Base-by-base conservation (phyloP, 2,329 filamentous ascomycete genomes). In the Neoarthrinium moseri region DNA sequence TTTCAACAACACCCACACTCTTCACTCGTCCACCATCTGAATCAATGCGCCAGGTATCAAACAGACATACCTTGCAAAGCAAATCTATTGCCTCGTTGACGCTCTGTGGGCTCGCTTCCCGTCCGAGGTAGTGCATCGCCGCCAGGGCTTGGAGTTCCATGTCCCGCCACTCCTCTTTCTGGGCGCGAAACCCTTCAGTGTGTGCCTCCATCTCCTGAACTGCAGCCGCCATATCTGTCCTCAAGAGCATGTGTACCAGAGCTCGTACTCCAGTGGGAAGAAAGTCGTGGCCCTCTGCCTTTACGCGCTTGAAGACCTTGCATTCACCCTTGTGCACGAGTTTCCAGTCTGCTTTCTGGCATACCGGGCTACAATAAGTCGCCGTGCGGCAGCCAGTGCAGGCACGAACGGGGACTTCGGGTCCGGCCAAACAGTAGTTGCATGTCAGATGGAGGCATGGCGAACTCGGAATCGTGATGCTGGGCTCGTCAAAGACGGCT, bases 221-320 rank as follows among this genome's bases (percentile, higher is more conserved):
- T 2, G 62, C 69, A 11, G 53, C 56, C 13, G 44, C 52, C 47
- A 63, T 51, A 13, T 56, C 63, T 6, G 60, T 56, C 7, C 68
- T 64, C 32, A 79, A 50, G 38, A 83, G 61, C 4, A 76, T 62
- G 60, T 78, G 76, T 35, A 82, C 58, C 12, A 81, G 63, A 2
- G 75, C 77, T 23, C 80, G 68, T 20, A 80, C 74, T 0, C 77
- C 72, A 1, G 81, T 82, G 1, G 81, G 81, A 46, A 82, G 53
- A 54, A 52, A 57, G 32, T 59, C 61, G 49, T 56, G 58, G 13
- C 56, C 62, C 35, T 60, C 57, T 36, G 57, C 59, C 17, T 73
- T 64, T 17, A 74, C 67, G 38, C 66, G 69, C 51, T 59, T 54
- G 49, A 76, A 66, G 24, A 68, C 61, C 22, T 62, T 62, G 66